Evolutionary conservation across 495 filamentous ascomycete genomes (phyloP), one percentile per base, ranked within the genome.

Genomic region (Jackrogersella minutella): DNA sequence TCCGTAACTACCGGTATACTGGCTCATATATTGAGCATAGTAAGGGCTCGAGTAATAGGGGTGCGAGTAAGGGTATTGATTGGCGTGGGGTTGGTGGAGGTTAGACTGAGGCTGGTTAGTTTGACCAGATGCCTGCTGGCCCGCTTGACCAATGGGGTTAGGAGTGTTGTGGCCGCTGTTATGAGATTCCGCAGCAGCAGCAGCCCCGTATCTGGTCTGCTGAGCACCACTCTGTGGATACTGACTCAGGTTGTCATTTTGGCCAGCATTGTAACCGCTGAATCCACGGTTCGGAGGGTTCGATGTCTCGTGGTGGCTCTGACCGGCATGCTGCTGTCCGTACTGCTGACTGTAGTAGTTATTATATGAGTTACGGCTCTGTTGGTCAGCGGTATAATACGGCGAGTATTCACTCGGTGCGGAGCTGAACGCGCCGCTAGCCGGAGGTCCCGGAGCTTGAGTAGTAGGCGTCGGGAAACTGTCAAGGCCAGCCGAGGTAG

Each of bases 161-260:
- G 93, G 93, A 4, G 94, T 97, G 37, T 88, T 93, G 70, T 96
- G 90, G 13, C 91, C 93, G 72, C 90, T 93, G 77, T 87, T 89
- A 74, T 92, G 90, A 37, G 90, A 84, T 37, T 97, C 95, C 30
- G 78, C 70, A 39, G 83, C 79, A 30, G 86, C 85, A 33, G 88
- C 86, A 75, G 90, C 94, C 41, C 91, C 88, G 62, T 86, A 89
- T 44, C 81, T 83, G 17, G 81, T 73, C 73, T 86, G 83, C 60
- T 85, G 81, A 66, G 88, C 86, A 28, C 86, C 86, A 60, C 90
- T 88, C 66, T 86, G 84, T 7, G 91, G 87, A 60, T 92, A 85
- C 68, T 93, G 91, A 76, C 89, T 89, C 57, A 91, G 79, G 62
- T 86, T 87, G 58, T 96, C 94, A 60, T 76, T 84, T 62, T 88